Conservation (phyloP, 192 early-diverging fungal genomes). For the Dimargaris cristalligena region DNA sequence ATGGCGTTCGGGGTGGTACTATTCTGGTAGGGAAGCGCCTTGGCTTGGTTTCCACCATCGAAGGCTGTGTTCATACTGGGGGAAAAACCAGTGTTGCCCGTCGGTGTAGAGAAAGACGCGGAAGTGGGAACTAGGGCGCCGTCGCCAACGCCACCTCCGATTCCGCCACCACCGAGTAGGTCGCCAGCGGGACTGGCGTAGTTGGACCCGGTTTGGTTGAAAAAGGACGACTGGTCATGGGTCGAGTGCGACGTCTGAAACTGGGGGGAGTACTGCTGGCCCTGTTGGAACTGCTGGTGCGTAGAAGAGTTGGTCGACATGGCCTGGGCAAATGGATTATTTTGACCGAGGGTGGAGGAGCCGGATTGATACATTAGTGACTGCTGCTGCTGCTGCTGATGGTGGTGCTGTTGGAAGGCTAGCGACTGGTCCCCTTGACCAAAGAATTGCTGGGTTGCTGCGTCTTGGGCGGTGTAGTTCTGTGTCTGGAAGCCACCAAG, state of each 20-base stretch:
- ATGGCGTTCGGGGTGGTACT: constrained; percentile 23
- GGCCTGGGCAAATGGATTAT: constrained; percentile 1
- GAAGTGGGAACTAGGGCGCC: not conserved
- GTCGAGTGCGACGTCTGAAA: too few relatives aligned
- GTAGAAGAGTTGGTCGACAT: not conserved
- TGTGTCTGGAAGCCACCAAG: not conserved
- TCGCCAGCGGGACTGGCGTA: too few relatives aligned
- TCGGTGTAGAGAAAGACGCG: not conserved
- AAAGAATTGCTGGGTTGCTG: not conserved
- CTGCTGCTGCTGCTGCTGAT: constrained; percentile 4
- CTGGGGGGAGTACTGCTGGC: not conserved
- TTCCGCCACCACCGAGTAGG: constrained; percentile 1
- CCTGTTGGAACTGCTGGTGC: not conserved
- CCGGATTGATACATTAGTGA: too few relatives aligned
- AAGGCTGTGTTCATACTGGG: constrained; percentile 28
- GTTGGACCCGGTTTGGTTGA: too few relatives aligned
- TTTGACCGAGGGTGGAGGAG: not conserved
- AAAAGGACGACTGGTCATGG: too few relatives aligned
- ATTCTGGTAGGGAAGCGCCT: constrained; percentile 23
- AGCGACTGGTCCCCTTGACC: not conserved
- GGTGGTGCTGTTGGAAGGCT: not conserved
- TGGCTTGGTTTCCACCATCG: constrained; percentile 27
- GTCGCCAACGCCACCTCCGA: too few relatives aligned
- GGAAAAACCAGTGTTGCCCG: constrained; percentile 10
- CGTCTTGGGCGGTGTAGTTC: not conserved